Conservation (phyloP, 208 protist species). For the Porcisia hertigi region DNA sequence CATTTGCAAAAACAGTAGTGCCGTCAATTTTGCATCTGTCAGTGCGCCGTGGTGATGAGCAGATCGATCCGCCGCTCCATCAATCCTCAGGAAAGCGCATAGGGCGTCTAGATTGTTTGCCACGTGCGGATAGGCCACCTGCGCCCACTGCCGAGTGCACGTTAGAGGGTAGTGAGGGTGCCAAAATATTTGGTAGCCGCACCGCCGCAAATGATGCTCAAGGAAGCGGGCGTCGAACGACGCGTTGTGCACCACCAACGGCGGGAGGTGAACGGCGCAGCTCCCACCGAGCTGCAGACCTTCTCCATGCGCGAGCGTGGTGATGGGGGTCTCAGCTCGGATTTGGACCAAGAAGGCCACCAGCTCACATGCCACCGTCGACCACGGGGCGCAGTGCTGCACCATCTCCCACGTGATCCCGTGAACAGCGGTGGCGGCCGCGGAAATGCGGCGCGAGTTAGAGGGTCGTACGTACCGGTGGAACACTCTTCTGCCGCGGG, state of each 20-base stretch:
- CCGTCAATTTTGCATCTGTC: slow-evolving; percentile 57
- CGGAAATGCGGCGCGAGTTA: slow-evolving; percentile 9
- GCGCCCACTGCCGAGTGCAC: slow-evolving; percentile 51
- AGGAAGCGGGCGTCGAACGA: slow-evolving; percentile 65
- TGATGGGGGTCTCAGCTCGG: background rate
- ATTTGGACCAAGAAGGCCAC: slow-evolving; percentile 11
- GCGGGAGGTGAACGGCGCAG: slow-evolving; percentile 38
- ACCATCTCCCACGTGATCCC: slow-evolving; percentile 37
- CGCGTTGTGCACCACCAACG: slow-evolving; percentile 71
- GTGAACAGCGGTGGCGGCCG: slow-evolving; percentile 30
- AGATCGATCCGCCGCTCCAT: slow-evolving; percentile 28
- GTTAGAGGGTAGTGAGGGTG: slow-evolving; percentile 48
- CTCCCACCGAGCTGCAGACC: background rate
- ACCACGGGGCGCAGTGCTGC: slow-evolving; percentile 30
- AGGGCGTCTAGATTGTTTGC: slow-evolving; percentile 39
- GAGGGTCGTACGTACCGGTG: slow-evolving; percentile 46
- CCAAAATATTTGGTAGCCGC: slow-evolving; percentile 53
- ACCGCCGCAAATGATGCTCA: slow-evolving; percentile 22
- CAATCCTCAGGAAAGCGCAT: slow-evolving; percentile 43
- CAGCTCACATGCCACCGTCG: slow-evolving; percentile 32
- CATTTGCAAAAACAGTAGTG: slow-evolving; percentile 49
- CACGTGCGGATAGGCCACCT: slow-evolving; percentile 49
- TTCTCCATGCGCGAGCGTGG: background rate
- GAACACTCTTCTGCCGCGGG: slow-evolving; percentile 41
- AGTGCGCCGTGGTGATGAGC: slow-evolving; percentile 43